Percentiles rank a stretch among this genome's conserved stretches.
Conservation (phyloP, 2,329 filamentous ascomycete species). For the Tolypocladium nubicola region DNA sequence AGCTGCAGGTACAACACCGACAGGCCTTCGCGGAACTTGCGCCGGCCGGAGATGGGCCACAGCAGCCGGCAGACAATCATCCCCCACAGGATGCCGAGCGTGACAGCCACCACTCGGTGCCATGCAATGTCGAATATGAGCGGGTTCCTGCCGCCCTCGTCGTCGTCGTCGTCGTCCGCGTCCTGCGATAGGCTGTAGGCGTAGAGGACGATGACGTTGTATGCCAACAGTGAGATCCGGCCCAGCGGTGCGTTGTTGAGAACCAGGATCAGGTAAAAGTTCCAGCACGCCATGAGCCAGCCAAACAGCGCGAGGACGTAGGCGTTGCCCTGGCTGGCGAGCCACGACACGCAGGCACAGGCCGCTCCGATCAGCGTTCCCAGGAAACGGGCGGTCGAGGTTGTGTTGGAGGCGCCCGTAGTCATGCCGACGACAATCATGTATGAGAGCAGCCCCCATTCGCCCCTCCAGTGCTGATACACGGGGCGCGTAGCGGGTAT, state of each 20-base stretch:
- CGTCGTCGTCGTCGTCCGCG: constrained; percentile 73
- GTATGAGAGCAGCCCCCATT: constrained; percentile 94
- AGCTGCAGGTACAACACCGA: constrained; percentile 90
- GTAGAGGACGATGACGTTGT: constrained; percentile 91
- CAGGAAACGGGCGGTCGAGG: constrained; percentile 73
- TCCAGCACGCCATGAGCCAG: constrained; percentile 69
- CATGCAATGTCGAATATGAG: constrained; percentile 80
- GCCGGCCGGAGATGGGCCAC: constrained; percentile 86
- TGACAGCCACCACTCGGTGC: constrained; percentile 79
- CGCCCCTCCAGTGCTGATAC: constrained; percentile 83
- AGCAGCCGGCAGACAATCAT: constrained; percentile 80
- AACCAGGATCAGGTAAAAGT: constrained; percentile 83
- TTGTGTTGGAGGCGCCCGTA: constrained; percentile 90
- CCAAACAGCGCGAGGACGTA: constrained; percentile 70
- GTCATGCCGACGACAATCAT: constrained; percentile 99
- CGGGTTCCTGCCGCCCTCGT: constrained; percentile 76
- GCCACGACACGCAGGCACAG: constrained; percentile 70
- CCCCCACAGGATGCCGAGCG: constrained; percentile 83
- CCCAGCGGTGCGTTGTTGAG: constrained; percentile 80
- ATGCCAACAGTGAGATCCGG: constrained; percentile 87
- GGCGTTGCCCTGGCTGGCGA: constrained; percentile 62
- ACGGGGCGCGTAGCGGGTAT: constrained; percentile 65
- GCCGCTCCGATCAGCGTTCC: constrained; percentile 76
- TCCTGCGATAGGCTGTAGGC: constrained; percentile 79
- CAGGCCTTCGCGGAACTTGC: constrained; percentile 80